Evolutionary conservation across 2,329 filamentous ascomycete genomes (phyloP).

Genomic region (Sclerotinia borealis): DNA sequence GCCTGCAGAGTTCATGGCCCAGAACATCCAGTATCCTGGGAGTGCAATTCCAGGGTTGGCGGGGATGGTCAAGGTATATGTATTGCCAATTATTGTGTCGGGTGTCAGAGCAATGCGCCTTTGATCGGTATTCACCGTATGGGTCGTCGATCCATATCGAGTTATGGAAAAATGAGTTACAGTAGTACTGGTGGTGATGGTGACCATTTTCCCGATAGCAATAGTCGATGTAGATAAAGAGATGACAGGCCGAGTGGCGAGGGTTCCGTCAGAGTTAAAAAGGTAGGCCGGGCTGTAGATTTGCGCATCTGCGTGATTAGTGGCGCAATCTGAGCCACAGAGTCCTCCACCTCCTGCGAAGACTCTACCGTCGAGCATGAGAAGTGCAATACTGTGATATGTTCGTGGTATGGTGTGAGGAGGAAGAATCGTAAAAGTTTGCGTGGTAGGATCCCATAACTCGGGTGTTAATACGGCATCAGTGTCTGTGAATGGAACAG

Average conservation of each 20-base stretch:
- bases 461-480: constrained; percentile 39
- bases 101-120: constrained; percentile 42
- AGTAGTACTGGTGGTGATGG: constrained; percentile 29
- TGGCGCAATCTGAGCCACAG: constrained; percentile 39
- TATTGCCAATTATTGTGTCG: constrained; percentile 22
- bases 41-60: constrained; percentile 43
- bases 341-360: constrained; percentile 48
- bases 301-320: constrained; percentile 49
- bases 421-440: constrained; percentile 36
- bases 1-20: constrained; percentile 41
- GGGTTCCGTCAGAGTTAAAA: constrained; percentile 39
- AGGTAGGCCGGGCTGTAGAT: constrained; percentile 53
- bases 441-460: constrained; percentile 39
- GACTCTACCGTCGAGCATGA: constrained; percentile 46
- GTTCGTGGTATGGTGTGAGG: constrained; percentile 38
- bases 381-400: constrained; percentile 45
- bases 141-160: constrained; percentile 44
- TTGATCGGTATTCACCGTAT: constrained; percentile 54
- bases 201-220: constrained; percentile 32
- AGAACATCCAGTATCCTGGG: constrained; percentile 50
- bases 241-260: constrained; percentile 40
- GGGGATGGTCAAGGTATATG: constrained; percentile 40
- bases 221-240: constrained; percentile 30
- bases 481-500: constrained; percentile 41
- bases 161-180: constrained; percentile 39